Evolutionary conservation across 164 flowering plant species (phyloP).

Genomic region (Stephania yunnanensis): DNA sequence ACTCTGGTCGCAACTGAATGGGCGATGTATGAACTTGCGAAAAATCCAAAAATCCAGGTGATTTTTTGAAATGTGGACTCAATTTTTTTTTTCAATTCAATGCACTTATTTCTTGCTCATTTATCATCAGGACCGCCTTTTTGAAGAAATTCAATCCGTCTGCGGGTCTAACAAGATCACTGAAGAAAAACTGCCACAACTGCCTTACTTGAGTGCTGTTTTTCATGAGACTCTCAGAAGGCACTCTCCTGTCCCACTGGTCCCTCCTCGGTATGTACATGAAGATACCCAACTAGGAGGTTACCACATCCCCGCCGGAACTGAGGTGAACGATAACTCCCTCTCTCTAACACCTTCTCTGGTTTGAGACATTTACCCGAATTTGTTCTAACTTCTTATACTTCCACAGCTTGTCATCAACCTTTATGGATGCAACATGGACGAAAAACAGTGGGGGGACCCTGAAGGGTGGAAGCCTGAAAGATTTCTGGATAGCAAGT

Average conservation of each 20-base stretch:
- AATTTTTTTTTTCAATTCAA: background rate
- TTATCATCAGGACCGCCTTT: constrained; percentile 43
- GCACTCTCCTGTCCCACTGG: constrained; percentile 69
- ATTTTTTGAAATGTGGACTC: background rate
- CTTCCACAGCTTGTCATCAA: constrained; percentile 68
- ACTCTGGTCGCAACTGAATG: constrained; percentile 78
- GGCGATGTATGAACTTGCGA: constrained; percentile 90
- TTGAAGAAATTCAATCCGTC: constrained; percentile 42
- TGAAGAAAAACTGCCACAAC: constrained; percentile 60
- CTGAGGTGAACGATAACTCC: constrained; percentile 39
- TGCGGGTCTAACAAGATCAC: constrained; percentile 55
- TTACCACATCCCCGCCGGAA: constrained; percentile 69
- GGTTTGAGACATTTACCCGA: background rate
- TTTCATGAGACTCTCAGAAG: constrained; percentile 89
- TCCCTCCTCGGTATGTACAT: constrained; percentile 73
- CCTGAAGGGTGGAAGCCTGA: constrained; percentile 85
- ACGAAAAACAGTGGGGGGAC: constrained; percentile 64
- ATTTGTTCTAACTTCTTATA: background rate
- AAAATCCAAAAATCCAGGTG: constrained; percentile 57
- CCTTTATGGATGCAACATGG: constrained; percentile 86
- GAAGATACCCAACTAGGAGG: constrained; percentile 90
- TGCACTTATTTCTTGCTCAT: background rate
- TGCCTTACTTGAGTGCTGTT: constrained; percentile 64
- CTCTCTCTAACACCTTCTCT: background rate
- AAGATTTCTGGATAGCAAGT: constrained; percentile 56